Percentiles rank a stretch among this genome's conserved stretches.
Evolutionary conservation across 257 asterid species (phyloP).

Genomic region (Datura wrightii): DNA sequence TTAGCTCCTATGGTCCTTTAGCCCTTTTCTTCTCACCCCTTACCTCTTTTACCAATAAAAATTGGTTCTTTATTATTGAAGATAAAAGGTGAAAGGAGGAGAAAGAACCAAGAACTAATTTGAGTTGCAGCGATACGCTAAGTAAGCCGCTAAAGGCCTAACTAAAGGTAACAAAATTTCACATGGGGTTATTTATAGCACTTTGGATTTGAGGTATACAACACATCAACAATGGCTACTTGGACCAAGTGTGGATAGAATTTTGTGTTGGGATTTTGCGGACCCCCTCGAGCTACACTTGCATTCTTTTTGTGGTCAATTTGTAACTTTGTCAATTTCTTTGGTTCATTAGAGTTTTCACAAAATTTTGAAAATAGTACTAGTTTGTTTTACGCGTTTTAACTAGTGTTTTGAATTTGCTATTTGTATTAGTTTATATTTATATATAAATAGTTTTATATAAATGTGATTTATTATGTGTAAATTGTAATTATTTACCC

Average conservation of each 20-base stretch:
- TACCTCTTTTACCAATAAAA: neutral
- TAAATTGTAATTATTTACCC: no score
- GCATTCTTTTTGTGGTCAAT: slow-evolving; percentile 4
- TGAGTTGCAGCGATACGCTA: no score
- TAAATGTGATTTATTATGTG: no score
- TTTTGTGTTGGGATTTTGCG: slow-evolving; percentile 15
- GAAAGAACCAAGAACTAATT: neutral
- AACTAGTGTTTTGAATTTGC: no score
- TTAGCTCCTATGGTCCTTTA: neutral
- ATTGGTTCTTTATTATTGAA: neutral
- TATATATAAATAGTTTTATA: no score
- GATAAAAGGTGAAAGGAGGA: slow-evolving; percentile 24
- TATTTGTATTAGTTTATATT: no score
- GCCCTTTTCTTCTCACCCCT: slow-evolving; percentile 20
- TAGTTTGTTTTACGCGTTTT: no score
- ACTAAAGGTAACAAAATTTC: no score
- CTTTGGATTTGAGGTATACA: neutral
- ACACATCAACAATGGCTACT: neutral
- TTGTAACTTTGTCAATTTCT: slow-evolving; percentile 9
- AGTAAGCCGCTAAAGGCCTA: no score
- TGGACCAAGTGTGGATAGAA: slow-evolving; percentile 32
- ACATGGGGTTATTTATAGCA: neutral
- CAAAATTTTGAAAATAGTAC: no score
- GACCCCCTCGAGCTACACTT: neutral
- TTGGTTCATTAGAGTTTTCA: neutral